Evolutionary conservation across 441 rosid genomes (phyloP), one percentile per base, ranked within the genome.

Genomic region (Capsella rubella): DNA sequence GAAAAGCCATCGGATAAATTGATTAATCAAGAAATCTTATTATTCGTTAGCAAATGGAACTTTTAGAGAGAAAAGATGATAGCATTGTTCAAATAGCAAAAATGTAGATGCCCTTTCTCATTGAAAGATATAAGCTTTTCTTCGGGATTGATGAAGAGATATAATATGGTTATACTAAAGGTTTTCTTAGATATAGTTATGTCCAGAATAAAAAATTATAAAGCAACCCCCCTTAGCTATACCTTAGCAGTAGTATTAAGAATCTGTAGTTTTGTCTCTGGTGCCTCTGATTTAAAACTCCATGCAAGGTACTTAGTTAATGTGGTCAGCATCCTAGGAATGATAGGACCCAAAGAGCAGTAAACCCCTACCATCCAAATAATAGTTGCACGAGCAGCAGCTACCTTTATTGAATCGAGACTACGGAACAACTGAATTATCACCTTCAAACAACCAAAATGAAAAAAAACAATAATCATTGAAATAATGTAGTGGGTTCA

Each of bases 321-420:
- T 52, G 92, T 86, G 76, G 83, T 76, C 75, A 92, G 61, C 89
- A 87, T 90, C 84, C 78, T 88, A 2, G 97, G 95, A 61, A 95
- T 87, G 71, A 73, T 85, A 66, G 83, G 85, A 69, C 98, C 98
- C 80, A 89, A n/a, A 46, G 87, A 82, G 80, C 85, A 75, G 76
- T 92, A 95, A 71, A 88, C 96, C 59, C 97, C 99, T 71, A 88
- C 76, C 93, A 95, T 88, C 99, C 99, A 95, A 81, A 90, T 84
- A 78, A 95, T 81, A 70, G 86, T 87, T 70, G 92, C 95, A 69
- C 99, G 98, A 60, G 96, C 97, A 67, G 90, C 87, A 64, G 98
- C 82, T 69, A 92, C 89, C 84, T 84, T 90, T 77, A 92, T 79
- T 63, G 96, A 83, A 81, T 95, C 99, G 82, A 95, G 84, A 81